A percentile compares a stretch with the other conserved stretches of the same genome.
These are phyloP conservation scores for Serendipita vermifera DNA, from an alignment of 768 basidiomycete genomes.

Conservation along the genomic window DNA sequence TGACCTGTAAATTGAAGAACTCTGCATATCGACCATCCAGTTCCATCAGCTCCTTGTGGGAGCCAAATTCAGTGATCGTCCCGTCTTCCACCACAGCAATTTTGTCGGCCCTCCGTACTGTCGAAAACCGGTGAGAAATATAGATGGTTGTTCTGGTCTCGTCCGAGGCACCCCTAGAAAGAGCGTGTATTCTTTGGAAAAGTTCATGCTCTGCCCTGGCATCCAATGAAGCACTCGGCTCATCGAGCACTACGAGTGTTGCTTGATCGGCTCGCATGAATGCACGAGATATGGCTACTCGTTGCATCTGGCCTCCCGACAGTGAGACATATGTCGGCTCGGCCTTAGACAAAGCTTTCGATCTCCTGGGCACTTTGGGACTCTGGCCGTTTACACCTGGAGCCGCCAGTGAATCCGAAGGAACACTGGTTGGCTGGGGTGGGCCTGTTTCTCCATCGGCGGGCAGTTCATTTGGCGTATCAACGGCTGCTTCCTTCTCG, in stretches of 20 bases:
- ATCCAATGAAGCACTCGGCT: slow-evolving; percentile 22
- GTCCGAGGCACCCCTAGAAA: slow-evolving; percentile 13
- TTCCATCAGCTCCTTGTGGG: slow-evolving; percentile 20
- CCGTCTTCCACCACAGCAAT: slow-evolving; percentile 20
- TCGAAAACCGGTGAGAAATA: slow-evolving; percentile 20
- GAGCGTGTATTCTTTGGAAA: slow-evolving; percentile 20
- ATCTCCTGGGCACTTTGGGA: no score
- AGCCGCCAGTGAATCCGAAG: no score
- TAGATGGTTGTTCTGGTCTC: slow-evolving; percentile 19
- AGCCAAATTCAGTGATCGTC: slow-evolving; percentile 19
- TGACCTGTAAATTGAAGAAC: slow-evolving; percentile 21
- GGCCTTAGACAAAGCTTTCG: no score
- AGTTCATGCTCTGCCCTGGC: slow-evolving; percentile 20
- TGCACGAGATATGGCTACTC: slow-evolving; percentile 72
- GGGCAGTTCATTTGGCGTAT: no score
- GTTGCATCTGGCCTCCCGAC: slow-evolving; percentile 51
- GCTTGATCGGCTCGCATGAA: slow-evolving; percentile 66
- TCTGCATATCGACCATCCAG: slow-evolving; percentile 19
- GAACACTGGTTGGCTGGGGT: no score
- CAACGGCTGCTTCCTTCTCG: no score
- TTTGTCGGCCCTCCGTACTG: slow-evolving; percentile 19
- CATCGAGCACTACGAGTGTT: slow-evolving; percentile 70
- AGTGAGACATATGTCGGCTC: no score
- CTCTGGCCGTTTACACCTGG: no score
- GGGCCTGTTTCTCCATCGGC: no score